Evolutionary conservation across 139 green algal species (phyloP).

Genomic region (Chlamydomonas schloesseri): DNA sequence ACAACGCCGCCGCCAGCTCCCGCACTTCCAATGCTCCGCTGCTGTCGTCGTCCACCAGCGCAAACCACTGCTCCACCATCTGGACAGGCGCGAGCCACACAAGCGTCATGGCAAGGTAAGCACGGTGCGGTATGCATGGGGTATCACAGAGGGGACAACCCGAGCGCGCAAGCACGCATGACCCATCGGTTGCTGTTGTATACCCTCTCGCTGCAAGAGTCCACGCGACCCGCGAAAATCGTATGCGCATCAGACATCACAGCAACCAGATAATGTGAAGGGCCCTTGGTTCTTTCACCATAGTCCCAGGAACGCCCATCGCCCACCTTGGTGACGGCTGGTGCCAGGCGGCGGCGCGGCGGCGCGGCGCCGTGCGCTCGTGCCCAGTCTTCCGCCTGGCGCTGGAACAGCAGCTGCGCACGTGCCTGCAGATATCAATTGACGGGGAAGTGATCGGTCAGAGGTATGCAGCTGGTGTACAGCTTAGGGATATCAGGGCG

Average conservation of each 20-base stretch:
- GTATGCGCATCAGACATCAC: no score
- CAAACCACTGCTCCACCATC: conserved; percentile 1
- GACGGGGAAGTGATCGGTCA: neutral
- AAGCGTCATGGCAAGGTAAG: no score
- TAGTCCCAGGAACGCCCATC: no score
- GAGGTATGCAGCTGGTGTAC: neutral
- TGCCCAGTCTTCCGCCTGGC: neutral
- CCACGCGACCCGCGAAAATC: neutral
- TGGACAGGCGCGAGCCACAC: neutral
- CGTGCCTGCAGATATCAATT: no score
- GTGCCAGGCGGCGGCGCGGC: neutral
- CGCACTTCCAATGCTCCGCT: neutral
- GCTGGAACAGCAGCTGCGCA: neutral
- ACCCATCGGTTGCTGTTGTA: no score
- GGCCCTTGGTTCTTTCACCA: no score
- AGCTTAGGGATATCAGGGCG: neutral
- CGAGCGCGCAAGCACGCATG: no score
- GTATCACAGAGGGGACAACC: no score
- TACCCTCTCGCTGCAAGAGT: no score
- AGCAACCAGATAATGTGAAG: no score
- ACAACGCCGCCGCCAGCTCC: neutral
- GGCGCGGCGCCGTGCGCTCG: neutral
- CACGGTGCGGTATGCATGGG: no score
- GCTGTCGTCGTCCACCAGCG: neutral
- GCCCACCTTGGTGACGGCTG: neutral